Evolutionary conservation across 371 early-diverging fungal species (phyloP).

Genomic region (Mucor indicus): DNA sequence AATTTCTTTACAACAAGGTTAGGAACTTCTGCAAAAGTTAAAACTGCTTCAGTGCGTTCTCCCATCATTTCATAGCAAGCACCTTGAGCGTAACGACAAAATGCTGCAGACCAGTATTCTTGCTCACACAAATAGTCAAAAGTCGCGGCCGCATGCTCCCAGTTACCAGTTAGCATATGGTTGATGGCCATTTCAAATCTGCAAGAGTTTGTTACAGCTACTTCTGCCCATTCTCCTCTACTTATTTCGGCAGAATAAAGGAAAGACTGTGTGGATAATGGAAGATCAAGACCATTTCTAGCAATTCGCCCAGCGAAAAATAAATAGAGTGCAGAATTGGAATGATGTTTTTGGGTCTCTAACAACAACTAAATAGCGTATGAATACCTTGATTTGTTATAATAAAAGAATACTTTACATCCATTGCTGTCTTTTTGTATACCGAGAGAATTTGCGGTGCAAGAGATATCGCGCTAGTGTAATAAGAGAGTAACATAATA

Average conservation of each 20-base stretch:
- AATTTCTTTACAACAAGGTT: conserved; percentile 16
- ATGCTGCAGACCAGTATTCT: conserved; percentile 59
- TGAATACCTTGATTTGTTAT: neutral
- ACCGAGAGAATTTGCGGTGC: conserved; percentile 38
- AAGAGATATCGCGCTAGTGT: conserved; percentile 34
- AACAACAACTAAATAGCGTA: conserved; percentile 33
- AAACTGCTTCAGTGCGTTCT: conserved; percentile 40
- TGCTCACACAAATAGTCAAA: conserved; percentile 50
- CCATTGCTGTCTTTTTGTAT: conserved; percentile 47
- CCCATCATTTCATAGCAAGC: conserved; percentile 50
- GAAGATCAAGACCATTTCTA: conserved; percentile 37
- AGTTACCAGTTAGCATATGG: conserved; percentile 51
- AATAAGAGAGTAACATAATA: conserved; percentile 48
- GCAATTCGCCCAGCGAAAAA: conserved; percentile 55
- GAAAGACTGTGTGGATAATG: conserved; percentile 54
- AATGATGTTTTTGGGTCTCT: conserved; percentile 49
- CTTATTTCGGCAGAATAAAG: conserved; percentile 40
- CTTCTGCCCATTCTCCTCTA: conserved; percentile 41
- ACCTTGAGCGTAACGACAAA: conserved; percentile 58
- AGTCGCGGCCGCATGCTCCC: conserved; percentile 43
- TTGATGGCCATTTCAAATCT: conserved; percentile 60
- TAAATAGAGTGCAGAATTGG: conserved; percentile 56
- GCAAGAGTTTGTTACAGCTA: conserved; percentile 48
- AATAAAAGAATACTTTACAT: conserved; percentile 14
- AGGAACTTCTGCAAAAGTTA: conserved; percentile 49